Conservation (phyloP, 805 yeast species). For the Nadsonia fulvescens region DNA sequence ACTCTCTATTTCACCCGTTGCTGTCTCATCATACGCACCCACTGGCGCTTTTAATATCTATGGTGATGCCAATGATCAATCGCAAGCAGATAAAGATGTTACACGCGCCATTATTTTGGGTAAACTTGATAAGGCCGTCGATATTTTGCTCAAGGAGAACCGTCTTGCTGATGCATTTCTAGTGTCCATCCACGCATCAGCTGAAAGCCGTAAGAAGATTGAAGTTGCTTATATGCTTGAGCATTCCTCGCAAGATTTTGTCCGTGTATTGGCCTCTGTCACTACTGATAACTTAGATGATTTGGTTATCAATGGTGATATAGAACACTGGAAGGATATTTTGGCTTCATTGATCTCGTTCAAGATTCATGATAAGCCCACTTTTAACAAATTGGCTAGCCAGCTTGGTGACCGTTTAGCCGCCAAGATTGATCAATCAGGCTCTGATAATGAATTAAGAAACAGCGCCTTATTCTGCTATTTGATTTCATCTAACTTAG, state of each 20-base stretch:
- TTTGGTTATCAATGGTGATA: conserved; percentile 59
- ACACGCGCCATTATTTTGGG: conserved; percentile 39
- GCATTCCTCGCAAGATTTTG: conserved; percentile 32
- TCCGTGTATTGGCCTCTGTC: conserved; percentile 58
- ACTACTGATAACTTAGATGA: conserved; percentile 38
- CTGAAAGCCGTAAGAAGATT: conserved; percentile 43
- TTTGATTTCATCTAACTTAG: conserved; percentile 65
- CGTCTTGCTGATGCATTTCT: conserved; percentile 64
- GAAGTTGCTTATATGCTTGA: conserved; percentile 52
- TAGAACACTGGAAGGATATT: conserved; percentile 67
- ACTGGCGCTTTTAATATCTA: conserved; percentile 17
- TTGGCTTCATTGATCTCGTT: conserved; percentile 53
- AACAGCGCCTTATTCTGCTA: conserved; percentile 62
- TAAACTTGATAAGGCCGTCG: conserved; percentile 48
- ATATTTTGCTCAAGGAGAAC: conserved; percentile 42
- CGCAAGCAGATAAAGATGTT: conserved; percentile 29
- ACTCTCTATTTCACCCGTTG: conserved; percentile 4
- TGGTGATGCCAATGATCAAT: conserved; percentile 11
- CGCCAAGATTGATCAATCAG: conserved; percentile 18
- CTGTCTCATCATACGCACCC: conserved; percentile 13
- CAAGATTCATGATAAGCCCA: conserved; percentile 22
- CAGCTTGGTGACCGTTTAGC: conserved; percentile 66
- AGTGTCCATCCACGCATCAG: conserved; percentile 47
- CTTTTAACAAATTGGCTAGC: conserved; percentile 35
- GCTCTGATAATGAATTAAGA: conserved; percentile 24